Evolutionary conservation across 169 alveolate species (phyloP), one percentile per base, ranked within the genome.

Genomic region (Plasmodium gaboni): DNA sequence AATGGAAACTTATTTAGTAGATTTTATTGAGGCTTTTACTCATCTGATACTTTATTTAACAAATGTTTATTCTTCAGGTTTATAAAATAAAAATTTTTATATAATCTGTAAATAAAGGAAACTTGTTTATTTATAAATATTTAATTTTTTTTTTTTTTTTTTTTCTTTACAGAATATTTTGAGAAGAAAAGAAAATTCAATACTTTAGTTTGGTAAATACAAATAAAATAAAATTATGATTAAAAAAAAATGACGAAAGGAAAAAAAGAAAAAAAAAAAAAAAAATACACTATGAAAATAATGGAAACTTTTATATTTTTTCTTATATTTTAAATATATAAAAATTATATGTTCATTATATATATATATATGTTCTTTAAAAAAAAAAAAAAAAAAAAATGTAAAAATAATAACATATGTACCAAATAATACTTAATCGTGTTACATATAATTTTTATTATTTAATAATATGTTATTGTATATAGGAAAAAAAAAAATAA

Each of bases 21-120:
- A 80, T 19, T 80, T 80, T 80, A 80, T 80, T 60, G 90, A 80
- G 59, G 90, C 90, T 17, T 80, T 80, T 55, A 80, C 90, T 24
- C 90, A 80, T 63, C 61, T 80, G 59, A 59, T 80, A 32, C 83
- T 80, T 19, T 68, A 80, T 61, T 24, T 80, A 80, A 80, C 55
- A 74, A 80, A 42, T 28, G 24, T 80, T 9, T 80, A 80, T 48
- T 80, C 90, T 70, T 67, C 80, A 51, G 90, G 90, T 80, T 59
- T 55, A 59, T 22, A 19, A 24, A 24, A 51, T 13, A 53, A 32
- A 61, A 55, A 28, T 38, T 6, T 28, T n/a, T 13, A 15, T 12
- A 67, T 67, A 32, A 6, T 13, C 19, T 67, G 5, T 13, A 67
- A 67, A 28, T 28, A 67, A 67, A 10, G 46, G 17, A 32, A 48